Conservation (phyloP, 2,329 filamentous ascomycete genomes). For the Nakataea oryzae region DNA sequence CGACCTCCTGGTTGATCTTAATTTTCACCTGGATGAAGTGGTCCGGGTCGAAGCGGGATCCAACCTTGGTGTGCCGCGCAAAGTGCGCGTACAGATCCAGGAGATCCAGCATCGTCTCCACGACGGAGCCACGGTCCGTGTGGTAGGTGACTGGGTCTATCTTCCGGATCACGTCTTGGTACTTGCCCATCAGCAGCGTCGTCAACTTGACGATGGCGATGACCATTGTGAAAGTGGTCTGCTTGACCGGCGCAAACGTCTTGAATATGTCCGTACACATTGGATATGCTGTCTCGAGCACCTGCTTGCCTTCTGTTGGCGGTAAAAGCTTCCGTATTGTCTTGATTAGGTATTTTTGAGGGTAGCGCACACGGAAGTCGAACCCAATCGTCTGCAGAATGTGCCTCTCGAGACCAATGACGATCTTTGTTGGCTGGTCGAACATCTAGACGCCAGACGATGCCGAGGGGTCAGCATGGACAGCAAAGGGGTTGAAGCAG, state of each 20-base stretch:
- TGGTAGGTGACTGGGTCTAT: slow-evolving; percentile 30
- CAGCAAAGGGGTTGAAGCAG: not conserved
- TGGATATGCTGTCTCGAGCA: slow-evolving; percentile 63
- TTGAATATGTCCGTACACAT: slow-evolving; percentile 86
- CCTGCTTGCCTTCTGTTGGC: slow-evolving; percentile 35
- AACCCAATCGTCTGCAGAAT: slow-evolving; percentile 91
- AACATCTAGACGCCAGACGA: slow-evolving; percentile 49
- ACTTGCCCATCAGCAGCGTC: slow-evolving; percentile 51
- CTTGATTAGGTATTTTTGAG: slow-evolving; percentile 78
- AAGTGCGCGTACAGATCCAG: slow-evolving; percentile 89
- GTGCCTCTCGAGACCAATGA: slow-evolving; percentile 82
- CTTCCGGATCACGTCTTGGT: slow-evolving; percentile 36
- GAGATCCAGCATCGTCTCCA: slow-evolving; percentile 81
- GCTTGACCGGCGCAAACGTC: slow-evolving; percentile 86
- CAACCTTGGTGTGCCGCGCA: slow-evolving; percentile 62
- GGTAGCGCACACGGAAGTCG: slow-evolving; percentile 83
- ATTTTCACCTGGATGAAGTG: slow-evolving; percentile 82
- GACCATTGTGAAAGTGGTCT: slow-evolving; percentile 75
- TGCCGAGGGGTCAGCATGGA: slow-evolving; percentile 1
- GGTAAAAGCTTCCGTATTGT: slow-evolving; percentile 51
- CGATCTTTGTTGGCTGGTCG: slow-evolving; percentile 65
- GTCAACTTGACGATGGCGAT: slow-evolving; percentile 76
- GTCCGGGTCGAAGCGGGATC: slow-evolving; percentile 60
- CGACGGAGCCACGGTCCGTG: slow-evolving; percentile 34
- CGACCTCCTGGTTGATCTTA: slow-evolving; percentile 70